Evolutionary conservation across 768 basidiomycete species (phyloP), one percentile per base, ranked within the genome.

Genomic region (button mushroom (Agaricus bisporus)): DNA sequence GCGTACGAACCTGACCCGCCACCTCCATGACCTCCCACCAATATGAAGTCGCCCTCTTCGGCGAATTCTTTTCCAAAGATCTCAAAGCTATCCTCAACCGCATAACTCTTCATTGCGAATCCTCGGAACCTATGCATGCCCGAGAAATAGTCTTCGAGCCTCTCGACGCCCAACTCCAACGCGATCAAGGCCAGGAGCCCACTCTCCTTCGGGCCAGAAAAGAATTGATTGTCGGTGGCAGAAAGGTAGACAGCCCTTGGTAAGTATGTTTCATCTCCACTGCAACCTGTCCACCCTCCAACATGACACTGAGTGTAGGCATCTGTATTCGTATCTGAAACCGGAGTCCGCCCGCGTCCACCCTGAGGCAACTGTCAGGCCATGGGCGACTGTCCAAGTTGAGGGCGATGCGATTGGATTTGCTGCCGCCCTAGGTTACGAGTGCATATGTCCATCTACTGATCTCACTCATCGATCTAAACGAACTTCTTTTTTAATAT

Each of bases 141-240:
- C 78, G 85, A 43, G 90, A 92, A 68, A 72, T 91, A 59, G 75
- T 88, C n/a, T 91, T 91, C 58, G 88, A 92, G 59, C 89, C 88
- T 14, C 63, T 85, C 20, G 85, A 88, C 69, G 82, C 78, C 12
- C 80, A 82, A 55, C 66, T 70, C 9, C 83, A 85, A 57, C 72
- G 81, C 45, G 85, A 89, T 57, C 59, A 66, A 32, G 82, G 79
- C 38, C 73, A 70, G 17, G 89, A 91, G 48, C 85, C 88, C 9
- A 73, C 86, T 28, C 64, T 88, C 7, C 67, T 93, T 25, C 76
- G 88, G 47, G 89, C 88, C 12, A 82, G 79, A 65, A 89, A 87
- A 62, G 91, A 92, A 58, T 69, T 90, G 14, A 48, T 54, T 8
- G 20, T 48, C 15, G 71, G 76, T 17, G 85, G 78, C 56, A 73